Evolutionary conservation across 2,329 filamentous ascomycete species (phyloP), one percentile per base, ranked within the genome.

Genomic region (Amylocarpus encephaloides): DNA sequence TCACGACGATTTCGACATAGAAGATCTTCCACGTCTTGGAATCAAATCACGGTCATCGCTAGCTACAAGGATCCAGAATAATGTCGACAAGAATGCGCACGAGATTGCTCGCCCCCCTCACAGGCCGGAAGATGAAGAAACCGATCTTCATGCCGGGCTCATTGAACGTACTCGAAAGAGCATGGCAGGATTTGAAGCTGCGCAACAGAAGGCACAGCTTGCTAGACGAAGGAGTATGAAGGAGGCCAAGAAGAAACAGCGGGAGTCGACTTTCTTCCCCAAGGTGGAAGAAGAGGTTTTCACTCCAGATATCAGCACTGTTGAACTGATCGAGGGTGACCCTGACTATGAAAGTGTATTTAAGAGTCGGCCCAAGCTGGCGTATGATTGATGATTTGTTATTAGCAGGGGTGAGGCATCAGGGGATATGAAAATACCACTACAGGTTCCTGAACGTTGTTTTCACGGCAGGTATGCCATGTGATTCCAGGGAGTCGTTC

Each of bases 311-410:
- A 47, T 61, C 6, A 60, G 59, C 45, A 49, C 53, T 13, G 52
- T 59, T 32, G 62, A 63, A 56, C 69, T 95, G 36, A 82, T 95
- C 50, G 68, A 70, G 38, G 67, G 59, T 26, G 76, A 76, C 13
- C 77, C 78, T 3, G 88, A 94, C 53, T 86, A 89, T 66, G 85
- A 86, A 52, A 85, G 84, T 22, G 84, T 95, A 1, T 96, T 96
- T 66, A 88, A 84, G 69, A 91, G 87, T 56, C 71, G 91, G 57
- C 91, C 91, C 0, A 86, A 83, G 67, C 7, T 26, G 22, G 22
- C 22, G 22, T 26, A 81, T 96, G 58, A 38, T 16, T 15, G 18
- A 15, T 18, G 7, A 38, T 18, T 38, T 18, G 35, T 16, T 3
- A 15, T 10, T 38, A 18, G 35, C n/a, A 38, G 9, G 35, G 35